Evolutionary conservation across 345 rosid species (phyloP), one percentile per base, ranked within the genome.

Genomic region (Kandelia obovata): DNA sequence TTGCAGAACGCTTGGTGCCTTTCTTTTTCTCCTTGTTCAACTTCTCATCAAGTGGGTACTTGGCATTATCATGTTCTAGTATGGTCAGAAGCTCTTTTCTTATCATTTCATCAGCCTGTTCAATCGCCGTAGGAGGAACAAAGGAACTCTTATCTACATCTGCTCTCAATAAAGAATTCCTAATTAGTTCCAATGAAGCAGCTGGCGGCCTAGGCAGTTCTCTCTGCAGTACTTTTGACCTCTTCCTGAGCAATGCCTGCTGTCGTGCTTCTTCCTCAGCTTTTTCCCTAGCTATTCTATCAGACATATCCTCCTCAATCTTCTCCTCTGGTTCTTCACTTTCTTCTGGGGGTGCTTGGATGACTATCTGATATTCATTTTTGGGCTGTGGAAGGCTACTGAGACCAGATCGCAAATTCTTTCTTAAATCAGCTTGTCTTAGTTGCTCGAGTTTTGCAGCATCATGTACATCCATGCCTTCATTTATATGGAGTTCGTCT

Each of bases 291-390:
- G 95, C 95, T 65, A 90, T 64, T 78, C 85, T 83, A 79, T 96
- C 98, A 52, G 98, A 96, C 99, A 96, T 96, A 78, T 96, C 99
- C 79, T 96, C 99, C 81, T 96, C 99, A 64, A 92, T 89, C 82
- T 88, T 92, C 80, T 85, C 96, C 75, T 90, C 97, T 21, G 86
- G 87, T 75, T 92, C 98, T 78, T 92, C 99, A 62, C 66, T 79
- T 47, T 92, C 98, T 71, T 96, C 97, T 3, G 88, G 84, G 59
- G 89, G 83, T 19, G 90, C 91, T 75, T 85, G 96, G 74, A 86
- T 76, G 70, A 90, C 95, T 72, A 96, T 84, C 73, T 92, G 95
- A 79, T 96, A 96, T 68, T 96, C 99, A 71, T 96, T 92, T 82
- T 77, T 92, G 71, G 99, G 90, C 83, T 79, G 99, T 39, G 99